A percentile compares a stretch with the other conserved stretches of the same genome.
phyloP scores from a whole-genome alignment of 2,329 filamentous ascomycete genomes.

The Didymella sp. region DNA sequence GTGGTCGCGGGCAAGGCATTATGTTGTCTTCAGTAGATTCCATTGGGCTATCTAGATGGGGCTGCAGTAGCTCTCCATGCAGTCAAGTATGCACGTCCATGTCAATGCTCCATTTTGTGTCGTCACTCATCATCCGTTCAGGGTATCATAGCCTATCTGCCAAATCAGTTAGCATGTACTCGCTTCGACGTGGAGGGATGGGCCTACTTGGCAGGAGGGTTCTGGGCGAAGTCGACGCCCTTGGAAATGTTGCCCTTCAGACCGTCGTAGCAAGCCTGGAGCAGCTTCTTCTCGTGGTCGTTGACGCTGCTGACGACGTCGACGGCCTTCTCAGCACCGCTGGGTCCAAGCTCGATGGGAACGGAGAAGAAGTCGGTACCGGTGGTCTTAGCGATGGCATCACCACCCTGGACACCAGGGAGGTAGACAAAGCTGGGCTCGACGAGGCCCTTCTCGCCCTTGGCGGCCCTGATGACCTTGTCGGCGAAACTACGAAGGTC shows the following conservation, averaged over 20 bases:
- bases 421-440: slow-evolving; percentile 98
- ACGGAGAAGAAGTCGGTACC: slow-evolving; percentile 94
- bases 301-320: slow-evolving; percentile 80
- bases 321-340: slow-evolving; percentile 83
- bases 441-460: slow-evolving; percentile 89
- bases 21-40: slow-evolving; percentile 14
- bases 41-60: slow-evolving; percentile 13
- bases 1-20: neutral
- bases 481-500: slow-evolving; percentile 76
- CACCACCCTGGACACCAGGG: slow-evolving; percentile 84
- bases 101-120: slow-evolving; percentile 14
- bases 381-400: slow-evolving; percentile 81
- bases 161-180: neutral
- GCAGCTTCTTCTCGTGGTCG: slow-evolving; percentile 86
- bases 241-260: slow-evolving; percentile 94
- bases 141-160: slow-evolving; percentile 31
- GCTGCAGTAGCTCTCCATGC: slow-evolving; percentile 17
- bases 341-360: slow-evolving; percentile 87
- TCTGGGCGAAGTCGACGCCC: slow-evolving; percentile 88
- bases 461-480: slow-evolving; percentile 85
- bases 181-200: neutral
- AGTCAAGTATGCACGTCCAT: slow-evolving; percentile 6
- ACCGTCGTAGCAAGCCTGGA: slow-evolving; percentile 76
- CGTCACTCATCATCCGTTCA: slow-evolving; percentile 22
- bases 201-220: slow-evolving; percentile 66